phyloP scores from a whole-genome alignment of 202 grass and related monocot genomes.

The Schoenoplectus tabernaemontani region DNA sequence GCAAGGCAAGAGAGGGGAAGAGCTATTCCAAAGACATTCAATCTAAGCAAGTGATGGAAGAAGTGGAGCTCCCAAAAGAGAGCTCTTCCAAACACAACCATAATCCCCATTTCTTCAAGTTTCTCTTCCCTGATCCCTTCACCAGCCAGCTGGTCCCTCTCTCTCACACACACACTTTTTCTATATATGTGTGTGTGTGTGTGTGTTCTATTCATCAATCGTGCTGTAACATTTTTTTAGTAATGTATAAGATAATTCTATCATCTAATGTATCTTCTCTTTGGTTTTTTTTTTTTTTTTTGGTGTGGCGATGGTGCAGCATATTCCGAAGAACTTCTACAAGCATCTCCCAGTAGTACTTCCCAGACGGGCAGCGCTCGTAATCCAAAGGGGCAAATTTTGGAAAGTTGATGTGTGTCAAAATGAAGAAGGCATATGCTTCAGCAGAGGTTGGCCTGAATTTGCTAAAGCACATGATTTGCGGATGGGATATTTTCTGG shows the following conservation, averaged over 20 bases:
- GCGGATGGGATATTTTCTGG: not conserved
- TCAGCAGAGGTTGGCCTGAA: slow-evolving; percentile 1
- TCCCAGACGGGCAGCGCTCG: not conserved
- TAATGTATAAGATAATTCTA: not conserved
- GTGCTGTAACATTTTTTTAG: too few species aligned
- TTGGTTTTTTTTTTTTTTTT: not conserved
- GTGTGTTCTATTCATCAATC: too few species aligned
- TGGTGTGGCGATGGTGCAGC: not conserved
- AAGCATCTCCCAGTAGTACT: not conserved
- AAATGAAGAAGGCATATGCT: not conserved
- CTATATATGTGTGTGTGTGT: not conserved
- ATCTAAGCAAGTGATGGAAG: not conserved
- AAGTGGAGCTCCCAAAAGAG: not conserved
- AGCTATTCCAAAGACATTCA: not conserved
- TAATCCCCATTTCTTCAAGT: slow-evolving; percentile 1
- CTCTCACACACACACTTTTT: too few species aligned
- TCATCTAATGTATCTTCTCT: not conserved
- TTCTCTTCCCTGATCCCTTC: slow-evolving; percentile 15
- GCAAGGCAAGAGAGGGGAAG: too few species aligned
- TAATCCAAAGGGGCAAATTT: not conserved
- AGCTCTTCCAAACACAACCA: not conserved
- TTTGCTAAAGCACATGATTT: slow-evolving; percentile 5
- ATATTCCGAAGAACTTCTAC: not conserved
- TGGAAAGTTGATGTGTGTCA: slow-evolving; percentile 1
- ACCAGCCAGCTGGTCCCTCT: not conserved